phyloP scores from a whole-genome alignment of 148 eudicot genomes.

The Linanthus parryae region DNA sequence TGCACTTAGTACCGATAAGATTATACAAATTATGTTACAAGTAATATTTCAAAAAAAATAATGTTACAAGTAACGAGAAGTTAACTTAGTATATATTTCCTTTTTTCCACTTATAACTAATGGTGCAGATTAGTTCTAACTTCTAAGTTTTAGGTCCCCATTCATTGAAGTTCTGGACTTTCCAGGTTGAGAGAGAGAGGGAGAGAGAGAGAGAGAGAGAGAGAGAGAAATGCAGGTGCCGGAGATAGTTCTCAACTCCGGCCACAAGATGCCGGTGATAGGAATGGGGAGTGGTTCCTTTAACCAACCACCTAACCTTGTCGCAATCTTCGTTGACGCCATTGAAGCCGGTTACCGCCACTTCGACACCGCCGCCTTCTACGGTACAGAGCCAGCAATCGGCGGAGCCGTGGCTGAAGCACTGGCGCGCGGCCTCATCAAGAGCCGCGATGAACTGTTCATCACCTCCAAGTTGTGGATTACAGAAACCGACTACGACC shows the following conservation, averaged over 20 bases:
- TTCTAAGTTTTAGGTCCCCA: too few species aligned
- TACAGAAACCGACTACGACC: slow-evolving; percentile 3
- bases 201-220: too few species aligned
- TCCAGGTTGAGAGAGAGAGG: too few species aligned
- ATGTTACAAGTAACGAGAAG: too few species aligned
- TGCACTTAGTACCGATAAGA: too few species aligned
- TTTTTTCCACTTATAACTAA: too few species aligned
- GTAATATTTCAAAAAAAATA: too few species aligned
- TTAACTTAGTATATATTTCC: too few species aligned
- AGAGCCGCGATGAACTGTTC: slow-evolving; percentile 10
- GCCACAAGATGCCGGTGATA: slow-evolving; percentile 24
- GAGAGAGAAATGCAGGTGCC: too few species aligned
- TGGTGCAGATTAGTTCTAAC: too few species aligned
- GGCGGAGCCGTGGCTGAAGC: slow-evolving; percentile 9
- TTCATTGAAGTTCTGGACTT: too few species aligned
- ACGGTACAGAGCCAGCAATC: neutral
- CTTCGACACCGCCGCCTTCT: slow-evolving; percentile 9
- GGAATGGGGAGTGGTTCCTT: slow-evolving; percentile 12
- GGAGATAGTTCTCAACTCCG: slow-evolving; percentile 16
- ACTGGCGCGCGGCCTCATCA: slow-evolving; percentile 5
- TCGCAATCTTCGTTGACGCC: neutral
- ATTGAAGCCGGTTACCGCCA: slow-evolving; percentile 14
- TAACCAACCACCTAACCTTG: neutral
- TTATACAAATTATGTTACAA: too few species aligned
- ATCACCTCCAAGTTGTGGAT: slow-evolving; percentile 14